These are phyloP conservation scores for Calonectria pseudoturangicola DNA, from an alignment of 2,329 filamentous ascomycete species.

Conservation along the genomic window DNA sequence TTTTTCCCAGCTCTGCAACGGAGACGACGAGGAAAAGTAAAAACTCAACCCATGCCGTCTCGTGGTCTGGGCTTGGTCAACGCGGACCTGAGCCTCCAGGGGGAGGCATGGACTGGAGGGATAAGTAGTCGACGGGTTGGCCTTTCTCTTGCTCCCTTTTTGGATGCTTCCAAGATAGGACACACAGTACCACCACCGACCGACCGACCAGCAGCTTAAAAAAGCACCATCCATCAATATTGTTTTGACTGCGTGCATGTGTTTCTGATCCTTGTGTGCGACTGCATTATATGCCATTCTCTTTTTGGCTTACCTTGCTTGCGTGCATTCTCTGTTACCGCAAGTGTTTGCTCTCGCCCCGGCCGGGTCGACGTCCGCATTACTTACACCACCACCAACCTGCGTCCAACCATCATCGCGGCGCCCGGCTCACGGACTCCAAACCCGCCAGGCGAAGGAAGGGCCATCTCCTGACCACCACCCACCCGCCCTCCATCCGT, in stretches of 20 bases:
- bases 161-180: background rate
- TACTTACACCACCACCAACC: conserved; percentile 23
- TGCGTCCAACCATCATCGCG: background rate
- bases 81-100: conserved; percentile 8
- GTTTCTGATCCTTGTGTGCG: background rate
- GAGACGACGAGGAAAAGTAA: background rate
- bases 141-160: background rate
- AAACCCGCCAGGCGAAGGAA: conserved; percentile 7
- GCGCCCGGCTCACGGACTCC: background rate
- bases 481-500: background rate
- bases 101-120: conserved; percentile 28
- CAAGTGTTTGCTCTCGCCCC: conserved; percentile 16
- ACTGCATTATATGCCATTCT: background rate
- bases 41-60: conserved; percentile 13
- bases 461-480: conserved; percentile 7
- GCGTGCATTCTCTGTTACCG: conserved; percentile 2
- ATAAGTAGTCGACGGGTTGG: conserved; percentile 22
- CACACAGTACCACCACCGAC: background rate
- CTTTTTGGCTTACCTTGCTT: background rate
- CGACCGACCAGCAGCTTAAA: background rate
- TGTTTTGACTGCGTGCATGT: background rate
- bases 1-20: conserved; percentile 1
- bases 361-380: background rate
- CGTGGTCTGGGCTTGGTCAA: conserved; percentile 18
- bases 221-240: background rate